Evolutionary conservation across 2,329 filamentous ascomycete species (phyloP), one percentile per base, ranked within the genome.

Genomic region (Alternaria viburni): DNA sequence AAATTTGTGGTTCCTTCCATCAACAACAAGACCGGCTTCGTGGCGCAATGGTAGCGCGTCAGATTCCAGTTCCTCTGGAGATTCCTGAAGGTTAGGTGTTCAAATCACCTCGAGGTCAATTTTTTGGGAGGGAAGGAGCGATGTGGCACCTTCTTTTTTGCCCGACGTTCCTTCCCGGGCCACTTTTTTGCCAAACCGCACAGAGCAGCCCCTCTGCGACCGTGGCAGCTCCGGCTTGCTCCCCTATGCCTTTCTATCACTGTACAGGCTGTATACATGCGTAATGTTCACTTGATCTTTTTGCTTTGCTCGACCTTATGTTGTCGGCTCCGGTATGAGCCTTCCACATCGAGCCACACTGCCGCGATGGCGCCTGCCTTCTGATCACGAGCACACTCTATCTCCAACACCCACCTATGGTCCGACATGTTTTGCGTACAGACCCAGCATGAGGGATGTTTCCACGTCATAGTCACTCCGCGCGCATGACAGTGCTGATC

Each of bases 31-130:
- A 60, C 51, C 26, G 61, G 61, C 61, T 63, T 63, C 61, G 57
- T 63, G 61, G 61, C 61, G 61, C 61, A 63, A 63, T 63, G 61
- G 61, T 63, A 63, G 61, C 61, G 61, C 61, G 61, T 63, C 61
- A 63, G 61, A 63, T 63, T 63, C 61, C 61, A 63, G 61, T 63
- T 60, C 12, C 51, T 51, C 61, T 63, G 61, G 61, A 63, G 61
- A 21, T 23, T 60, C 61, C 61, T 63, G 61, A 63, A 63, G 61
- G 61, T 60, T 63, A 63, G 61, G 61, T 57, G 61, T 63, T 63
- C 61, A 63, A 63, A 63, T 63, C 61, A 57, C 61, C 61, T 63
- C 57, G 61, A 63, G 61, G 61, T 63, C 61, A 41, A 17, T 41
- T 41, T 41, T 41, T 36, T 36, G 32, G 32, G 15, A n/a, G 32